Evolutionary conservation across 163 green algal species (phyloP), one percentile per base, ranked within the genome.

Genomic region (Trebouxia gelatinosa): DNA sequence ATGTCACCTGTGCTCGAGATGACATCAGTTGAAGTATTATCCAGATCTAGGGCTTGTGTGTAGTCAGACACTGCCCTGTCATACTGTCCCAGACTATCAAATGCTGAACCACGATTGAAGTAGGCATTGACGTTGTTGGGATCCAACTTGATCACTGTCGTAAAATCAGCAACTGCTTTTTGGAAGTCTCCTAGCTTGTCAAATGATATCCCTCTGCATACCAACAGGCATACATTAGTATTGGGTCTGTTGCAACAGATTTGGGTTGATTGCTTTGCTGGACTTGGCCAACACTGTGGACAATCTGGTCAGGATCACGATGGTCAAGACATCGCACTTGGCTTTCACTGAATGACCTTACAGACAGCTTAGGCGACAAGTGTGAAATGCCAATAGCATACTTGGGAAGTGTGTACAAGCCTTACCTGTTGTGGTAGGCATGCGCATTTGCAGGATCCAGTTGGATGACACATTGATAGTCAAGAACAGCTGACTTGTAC

Each of bases 121-220:
- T 91, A 85, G 2, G 91, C 91, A 72, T 95, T 96, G 57, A 90
- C 81, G 54, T 95, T 86, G 39, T 87, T 84, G 0, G 91, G 86
- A 21, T 96, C 89, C 28, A 93, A 77, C n/a, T 81, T 34, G 28
- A 96, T 82, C 16, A 92, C 89, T 0, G 64, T 76, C 0, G 84
- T 89, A 82, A 92, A 94, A 78, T 92, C 87, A 0, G 51, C 38
- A 28, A 96, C 93, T 16, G 91, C 91, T 37, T 89, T 70, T 28
- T 94, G 87, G 46, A 92, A 65, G 4, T 64, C 26, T 2, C 83
- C 80, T 26, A 88, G 72, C 81, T 92, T 90, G 62, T 93, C 82
- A 58, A 87, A 85, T 7, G 65, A 77, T 5, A 81, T 81, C 46
- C 77, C 77, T 65, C 77, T 81, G 76, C 43, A 62, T 17, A n/a